These are phyloP conservation scores for Serendipita indica DNA, from an alignment of 768 basidiomycete genomes.

Conservation along the genomic window DNA sequence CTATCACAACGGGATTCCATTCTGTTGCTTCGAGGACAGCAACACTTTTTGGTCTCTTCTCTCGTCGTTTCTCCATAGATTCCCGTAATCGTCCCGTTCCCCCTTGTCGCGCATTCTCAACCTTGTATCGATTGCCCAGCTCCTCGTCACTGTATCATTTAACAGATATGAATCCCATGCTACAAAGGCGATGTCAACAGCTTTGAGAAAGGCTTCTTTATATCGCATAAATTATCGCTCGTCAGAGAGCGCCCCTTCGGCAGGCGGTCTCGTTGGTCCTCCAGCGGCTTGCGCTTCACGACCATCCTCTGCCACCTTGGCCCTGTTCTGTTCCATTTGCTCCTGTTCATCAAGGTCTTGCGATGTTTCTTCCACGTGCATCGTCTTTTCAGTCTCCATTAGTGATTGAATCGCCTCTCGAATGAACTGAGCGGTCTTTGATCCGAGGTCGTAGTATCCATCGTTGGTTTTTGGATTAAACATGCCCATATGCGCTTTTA, in stretches of 20 bases:
- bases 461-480: conserved; percentile 71
- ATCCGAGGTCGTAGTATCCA: conserved; percentile 76
- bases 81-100: not conserved
- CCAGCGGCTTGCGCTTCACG: not conserved
- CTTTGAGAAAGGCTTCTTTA: not conserved
- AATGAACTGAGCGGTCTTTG: conserved; percentile 38
- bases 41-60: too few relatives aligned
- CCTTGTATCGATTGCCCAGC: not conserved
- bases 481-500: conserved; percentile 81
- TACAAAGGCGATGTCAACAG: too few relatives aligned
- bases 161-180: too few relatives aligned
- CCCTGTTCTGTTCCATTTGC: not conserved
- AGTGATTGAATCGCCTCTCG: conserved; percentile 14
- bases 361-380: not conserved
- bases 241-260: not conserved
- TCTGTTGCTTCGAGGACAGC: too few relatives aligned
- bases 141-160: too few relatives aligned
- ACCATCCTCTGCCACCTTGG: not conserved
- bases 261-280: not conserved
- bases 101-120: not conserved
- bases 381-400: not conserved
- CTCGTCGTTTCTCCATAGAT: too few relatives aligned
- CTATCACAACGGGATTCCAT: too few relatives aligned
- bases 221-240: not conserved
- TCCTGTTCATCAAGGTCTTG: not conserved